These are phyloP conservation scores for Taphrina populina DNA, from an alignment of 1,139 yeast species.

Conservation along the genomic window DNA sequence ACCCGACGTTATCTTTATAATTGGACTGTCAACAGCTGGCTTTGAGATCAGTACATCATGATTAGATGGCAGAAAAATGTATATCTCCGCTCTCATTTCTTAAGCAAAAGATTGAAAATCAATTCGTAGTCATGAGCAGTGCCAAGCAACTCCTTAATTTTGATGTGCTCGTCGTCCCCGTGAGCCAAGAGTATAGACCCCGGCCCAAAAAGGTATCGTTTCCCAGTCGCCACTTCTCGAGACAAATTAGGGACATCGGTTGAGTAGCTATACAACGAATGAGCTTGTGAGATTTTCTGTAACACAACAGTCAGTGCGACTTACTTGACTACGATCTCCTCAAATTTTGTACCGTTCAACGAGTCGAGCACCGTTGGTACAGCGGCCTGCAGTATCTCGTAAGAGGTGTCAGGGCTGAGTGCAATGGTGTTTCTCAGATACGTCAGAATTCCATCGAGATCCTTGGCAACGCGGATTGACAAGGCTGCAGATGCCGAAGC, in stretches of 20 bases:
- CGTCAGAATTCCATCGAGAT: conserved; percentile 48
- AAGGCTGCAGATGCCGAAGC: conserved; percentile 56
- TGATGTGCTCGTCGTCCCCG: conserved; percentile 59
- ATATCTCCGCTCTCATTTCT: background rate
- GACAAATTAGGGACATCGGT: conserved; percentile 60
- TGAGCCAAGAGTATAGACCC: conserved; percentile 69
- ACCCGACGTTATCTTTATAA: background rate
- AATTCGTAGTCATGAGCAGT: conserved; percentile 60
- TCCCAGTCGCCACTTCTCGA: conserved; percentile 42
- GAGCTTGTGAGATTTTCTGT: too few relatives aligned
- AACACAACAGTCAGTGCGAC: too few relatives aligned
- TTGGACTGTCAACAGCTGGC: background rate
- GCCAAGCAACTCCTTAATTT: conserved; percentile 52
- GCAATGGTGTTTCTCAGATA: conserved; percentile 48
- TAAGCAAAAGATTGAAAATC: conserved; percentile 45
- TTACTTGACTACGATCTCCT: conserved; percentile 27
- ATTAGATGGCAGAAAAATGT: too few relatives aligned
- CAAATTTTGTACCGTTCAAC: conserved; percentile 18
- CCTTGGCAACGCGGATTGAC: conserved; percentile 58
- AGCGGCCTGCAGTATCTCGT: conserved; percentile 23
- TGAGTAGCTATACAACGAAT: conserved; percentile 54
- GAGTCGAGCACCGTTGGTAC: conserved; percentile 28
- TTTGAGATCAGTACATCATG: too few relatives aligned
- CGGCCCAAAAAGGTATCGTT: conserved; percentile 64
- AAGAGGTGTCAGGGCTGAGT: conserved; percentile 25